phyloP scores from a whole-genome alignment of 441 rosid species.

The Erodium chrysanthum region DNA sequence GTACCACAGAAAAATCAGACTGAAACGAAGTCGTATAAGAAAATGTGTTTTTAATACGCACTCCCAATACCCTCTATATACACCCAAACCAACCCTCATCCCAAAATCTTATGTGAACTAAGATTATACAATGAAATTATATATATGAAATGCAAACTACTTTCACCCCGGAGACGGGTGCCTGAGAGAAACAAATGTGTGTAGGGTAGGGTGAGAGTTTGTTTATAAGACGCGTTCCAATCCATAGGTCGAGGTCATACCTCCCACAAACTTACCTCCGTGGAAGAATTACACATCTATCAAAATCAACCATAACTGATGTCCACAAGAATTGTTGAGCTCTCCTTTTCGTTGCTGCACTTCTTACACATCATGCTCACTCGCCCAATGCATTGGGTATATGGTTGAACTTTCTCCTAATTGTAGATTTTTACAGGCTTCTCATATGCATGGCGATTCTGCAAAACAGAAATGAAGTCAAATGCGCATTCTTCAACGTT shows the following conservation, averaged over 20 bases:
- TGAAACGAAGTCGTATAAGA: not conserved
- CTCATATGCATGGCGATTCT: conserved; percentile 55
- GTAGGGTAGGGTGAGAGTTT: conserved; percentile 4
- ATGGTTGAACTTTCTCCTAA: conserved; percentile 22
- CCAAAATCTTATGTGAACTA: conserved; percentile 31
- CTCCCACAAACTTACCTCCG: conserved; percentile 5
- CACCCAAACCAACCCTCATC: conserved; percentile 19
- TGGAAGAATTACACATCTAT: conserved; percentile 25
- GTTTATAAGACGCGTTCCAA: conserved; percentile 14
- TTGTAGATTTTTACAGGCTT: conserved; percentile 59
- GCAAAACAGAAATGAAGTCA: conserved; percentile 23
- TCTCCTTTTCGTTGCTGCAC: conserved; percentile 11
- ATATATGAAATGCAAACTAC: conserved; percentile 17
- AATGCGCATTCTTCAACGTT: not conserved
- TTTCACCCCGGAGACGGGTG: conserved; percentile 22
- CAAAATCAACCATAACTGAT: conserved; percentile 14
- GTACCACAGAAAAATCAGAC: conserved; percentile 9
- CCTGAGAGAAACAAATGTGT: conserved; percentile 11
- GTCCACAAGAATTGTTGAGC: not conserved
- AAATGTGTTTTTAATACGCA: not conserved
- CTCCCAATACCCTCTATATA: conserved; percentile 35
- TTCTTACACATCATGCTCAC: too few species aligned
- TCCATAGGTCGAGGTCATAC: conserved; percentile 13
- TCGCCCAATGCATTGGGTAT: not conserved
- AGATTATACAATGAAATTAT: conserved; percentile 22